Conservation (phyloP, 176 grass and related monocot species). For the Aegilops bicornis region DNA sequence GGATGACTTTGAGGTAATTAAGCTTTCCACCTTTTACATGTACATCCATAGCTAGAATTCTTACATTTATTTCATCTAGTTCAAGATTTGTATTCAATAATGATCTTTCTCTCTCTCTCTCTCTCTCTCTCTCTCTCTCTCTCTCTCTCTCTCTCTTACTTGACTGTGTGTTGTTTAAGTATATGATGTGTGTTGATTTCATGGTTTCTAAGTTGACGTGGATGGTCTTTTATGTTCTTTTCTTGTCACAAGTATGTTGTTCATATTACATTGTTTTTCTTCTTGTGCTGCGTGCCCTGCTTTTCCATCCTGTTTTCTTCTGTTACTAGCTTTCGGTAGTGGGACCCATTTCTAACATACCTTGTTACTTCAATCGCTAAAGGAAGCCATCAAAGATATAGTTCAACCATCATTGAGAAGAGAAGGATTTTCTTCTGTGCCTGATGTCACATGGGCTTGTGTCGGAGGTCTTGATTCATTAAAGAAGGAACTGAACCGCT, state of each 20-base stretch:
- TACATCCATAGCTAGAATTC: neutral
- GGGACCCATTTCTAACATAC: neutral
- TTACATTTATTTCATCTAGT: neutral
- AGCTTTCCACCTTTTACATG: slow-evolving; percentile 22
- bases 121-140: neutral
- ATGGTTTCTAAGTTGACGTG: neutral
- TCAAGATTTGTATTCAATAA: neutral
- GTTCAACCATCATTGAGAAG: slow-evolving; percentile 94
- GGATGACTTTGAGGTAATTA: slow-evolving; percentile 70
- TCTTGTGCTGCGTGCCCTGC: neutral
- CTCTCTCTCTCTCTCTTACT: neutral
- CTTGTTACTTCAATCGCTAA: slow-evolving; percentile 1
- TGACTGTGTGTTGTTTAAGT: neutral
- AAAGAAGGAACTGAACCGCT: slow-evolving; percentile 63
- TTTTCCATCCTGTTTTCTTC: neutral
- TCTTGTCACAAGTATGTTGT: neutral
- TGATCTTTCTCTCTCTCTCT: neutral
- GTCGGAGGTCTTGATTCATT: slow-evolving; percentile 85
- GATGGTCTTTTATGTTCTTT: neutral
- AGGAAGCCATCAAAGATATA: slow-evolving; percentile 72
- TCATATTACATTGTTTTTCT: neutral
- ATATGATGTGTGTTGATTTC: neutral
- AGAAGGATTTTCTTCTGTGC: slow-evolving; percentile 93
- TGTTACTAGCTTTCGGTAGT: neutral
- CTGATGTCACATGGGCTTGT: slow-evolving; percentile 86